Evolutionary conservation across 768 basidiomycete genomes (phyloP).

Genomic region (Postia placenta): DNA sequence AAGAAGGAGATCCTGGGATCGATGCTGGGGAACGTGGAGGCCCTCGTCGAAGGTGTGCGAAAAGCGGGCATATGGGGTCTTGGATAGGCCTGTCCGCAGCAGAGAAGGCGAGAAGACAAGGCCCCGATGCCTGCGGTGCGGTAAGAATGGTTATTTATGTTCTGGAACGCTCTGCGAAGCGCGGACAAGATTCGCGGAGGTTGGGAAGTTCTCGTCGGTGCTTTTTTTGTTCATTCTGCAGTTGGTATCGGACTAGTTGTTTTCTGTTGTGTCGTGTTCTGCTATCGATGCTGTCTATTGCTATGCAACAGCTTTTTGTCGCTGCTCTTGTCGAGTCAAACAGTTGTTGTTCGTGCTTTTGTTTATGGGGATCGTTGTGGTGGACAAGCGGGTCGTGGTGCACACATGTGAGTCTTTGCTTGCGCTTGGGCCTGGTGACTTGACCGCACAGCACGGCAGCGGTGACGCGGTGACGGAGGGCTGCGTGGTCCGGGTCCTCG

Average conservation of each 20-base stretch:
- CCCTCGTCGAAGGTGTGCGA: slow-evolving; percentile 80
- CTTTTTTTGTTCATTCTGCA: too few species aligned
- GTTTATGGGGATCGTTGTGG: too few species aligned
- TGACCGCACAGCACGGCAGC: too few species aligned
- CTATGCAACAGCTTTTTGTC: too few species aligned
- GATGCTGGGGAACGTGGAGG: slow-evolving; percentile 89
- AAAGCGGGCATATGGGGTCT: slow-evolving; percentile 87
- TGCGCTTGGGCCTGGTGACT: too few species aligned
- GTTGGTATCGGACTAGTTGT: too few species aligned
- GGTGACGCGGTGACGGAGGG: background rate
- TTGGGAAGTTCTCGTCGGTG: too few species aligned
- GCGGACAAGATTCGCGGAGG: background rate
- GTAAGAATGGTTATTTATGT: background rate
- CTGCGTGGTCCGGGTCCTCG: background rate
- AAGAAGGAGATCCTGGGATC: slow-evolving; percentile 76
- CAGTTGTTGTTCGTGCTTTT: too few species aligned
- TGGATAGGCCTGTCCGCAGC: slow-evolving; percentile 23
- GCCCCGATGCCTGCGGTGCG: too few species aligned
- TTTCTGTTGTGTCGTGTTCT: slow-evolving; percentile 1
- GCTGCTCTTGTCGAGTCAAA: too few species aligned
- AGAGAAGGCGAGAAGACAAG: background rate
- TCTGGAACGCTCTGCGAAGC: background rate
- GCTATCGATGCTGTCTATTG: slow-evolving; percentile 5
- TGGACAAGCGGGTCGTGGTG: too few species aligned
- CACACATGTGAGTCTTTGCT: too few species aligned